These are phyloP conservation scores for Nemophila menziesii DNA, from an alignment of 257 asterid species.

Conservation along the genomic window DNA sequence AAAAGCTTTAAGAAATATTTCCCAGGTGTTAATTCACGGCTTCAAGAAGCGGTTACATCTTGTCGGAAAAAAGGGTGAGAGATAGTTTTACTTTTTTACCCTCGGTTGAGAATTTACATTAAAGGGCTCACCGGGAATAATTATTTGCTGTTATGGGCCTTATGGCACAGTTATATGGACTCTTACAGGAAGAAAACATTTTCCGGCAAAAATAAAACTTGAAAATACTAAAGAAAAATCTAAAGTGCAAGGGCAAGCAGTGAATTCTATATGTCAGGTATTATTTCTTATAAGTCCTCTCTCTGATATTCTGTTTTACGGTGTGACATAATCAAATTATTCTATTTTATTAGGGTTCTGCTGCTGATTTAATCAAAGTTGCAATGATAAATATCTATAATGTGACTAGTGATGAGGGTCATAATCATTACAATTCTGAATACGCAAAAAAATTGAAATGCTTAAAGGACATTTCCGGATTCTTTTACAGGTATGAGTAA, in stretches of 20 bases:
- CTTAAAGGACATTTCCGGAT: constrained; percentile 83
- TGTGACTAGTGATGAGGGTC: constrained; percentile 45
- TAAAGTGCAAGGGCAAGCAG: constrained; percentile 96
- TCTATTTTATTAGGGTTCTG: constrained; percentile 62
- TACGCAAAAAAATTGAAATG: constrained; percentile 40
- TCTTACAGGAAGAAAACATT: constrained; percentile 81
- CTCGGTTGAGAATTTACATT: background rate
- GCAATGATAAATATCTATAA: constrained; percentile 75
- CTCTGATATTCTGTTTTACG: constrained; percentile 1
- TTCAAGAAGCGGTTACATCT: no score
- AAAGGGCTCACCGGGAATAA: background rate
- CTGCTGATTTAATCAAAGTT: constrained; percentile 87
- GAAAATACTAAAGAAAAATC: constrained; percentile 78
- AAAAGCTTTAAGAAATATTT: no score
- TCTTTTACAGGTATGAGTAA: constrained; percentile 62
- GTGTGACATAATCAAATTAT: constrained; percentile 3
- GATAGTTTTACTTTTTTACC: no score
- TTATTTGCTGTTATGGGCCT: constrained; percentile 9
- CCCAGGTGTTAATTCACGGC: no score
- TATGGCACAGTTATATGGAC: constrained; percentile 82
- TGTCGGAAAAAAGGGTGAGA: no score
- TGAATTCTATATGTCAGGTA: constrained; percentile 97
- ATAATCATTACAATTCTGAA: constrained; percentile 28
- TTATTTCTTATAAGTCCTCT: constrained; percentile 9
- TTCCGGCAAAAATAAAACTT: constrained; percentile 69